These are phyloP conservation scores for Nidularia pulvinata DNA, from an alignment of 768 basidiomycete species.

Conservation along the genomic window DNA sequence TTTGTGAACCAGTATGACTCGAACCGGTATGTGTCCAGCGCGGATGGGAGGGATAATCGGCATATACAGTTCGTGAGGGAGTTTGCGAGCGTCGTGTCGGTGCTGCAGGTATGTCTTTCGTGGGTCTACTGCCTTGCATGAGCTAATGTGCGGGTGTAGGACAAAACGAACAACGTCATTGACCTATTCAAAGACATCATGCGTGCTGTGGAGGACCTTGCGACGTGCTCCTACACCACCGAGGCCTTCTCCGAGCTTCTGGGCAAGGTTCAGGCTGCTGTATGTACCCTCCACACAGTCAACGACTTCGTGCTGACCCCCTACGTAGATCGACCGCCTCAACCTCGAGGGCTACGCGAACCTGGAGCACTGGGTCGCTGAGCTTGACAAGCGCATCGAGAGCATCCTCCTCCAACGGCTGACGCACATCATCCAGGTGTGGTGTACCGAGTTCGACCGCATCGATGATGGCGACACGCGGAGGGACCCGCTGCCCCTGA, in stretches of 20 bases:
- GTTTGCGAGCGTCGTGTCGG: slow-evolving; percentile 90
- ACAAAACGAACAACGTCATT: slow-evolving; percentile 94
- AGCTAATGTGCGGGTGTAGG: slow-evolving; percentile 36
- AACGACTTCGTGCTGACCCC: background rate
- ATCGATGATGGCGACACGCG: slow-evolving; percentile 67
- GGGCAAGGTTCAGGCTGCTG: slow-evolving; percentile 80
- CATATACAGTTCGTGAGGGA: slow-evolving; percentile 95
- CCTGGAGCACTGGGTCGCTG: slow-evolving; percentile 89
- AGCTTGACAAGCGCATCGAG: slow-evolving; percentile 85
- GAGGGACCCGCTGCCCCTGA: slow-evolving; percentile 45
- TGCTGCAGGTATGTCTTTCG: slow-evolving; percentile 66
- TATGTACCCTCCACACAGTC: slow-evolving; percentile 29
- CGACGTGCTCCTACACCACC: slow-evolving; percentile 81
- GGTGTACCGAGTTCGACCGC: slow-evolving; percentile 87
- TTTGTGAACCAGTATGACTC: slow-evolving; percentile 95
- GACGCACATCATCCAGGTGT: slow-evolving; percentile 75
- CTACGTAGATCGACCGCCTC: slow-evolving; percentile 79
- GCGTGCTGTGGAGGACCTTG: slow-evolving; percentile 83
- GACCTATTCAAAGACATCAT: slow-evolving; percentile 88
- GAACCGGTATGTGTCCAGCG: slow-evolving; percentile 66
- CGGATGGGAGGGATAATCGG: slow-evolving; percentile 82
- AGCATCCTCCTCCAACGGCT: slow-evolving; percentile 75
- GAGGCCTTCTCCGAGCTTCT: slow-evolving; percentile 85
- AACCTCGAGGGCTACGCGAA: slow-evolving; percentile 97
- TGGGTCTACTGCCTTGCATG: background rate